Evolutionary conservation across 441 rosid genomes (phyloP), one percentile per base, ranked within the genome.

Genomic region (Pelargonium cotyledonis): DNA sequence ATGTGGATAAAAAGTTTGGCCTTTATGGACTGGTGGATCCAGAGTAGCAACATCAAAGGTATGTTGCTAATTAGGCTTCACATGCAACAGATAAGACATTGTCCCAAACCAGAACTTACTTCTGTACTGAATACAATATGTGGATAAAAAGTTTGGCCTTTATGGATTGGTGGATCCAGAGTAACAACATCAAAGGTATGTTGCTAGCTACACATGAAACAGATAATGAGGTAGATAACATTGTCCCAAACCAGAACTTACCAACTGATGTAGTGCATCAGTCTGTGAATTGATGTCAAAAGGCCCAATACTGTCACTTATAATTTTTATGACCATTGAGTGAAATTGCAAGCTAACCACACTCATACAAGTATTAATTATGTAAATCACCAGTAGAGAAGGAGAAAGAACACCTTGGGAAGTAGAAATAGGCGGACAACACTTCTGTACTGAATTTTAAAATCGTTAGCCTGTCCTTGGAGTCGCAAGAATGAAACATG

Each of bases 371-470:
- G 19, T 15, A 12, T 18, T 11, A 53, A n/a, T 53, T 19, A 19
- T 5, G 6, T 53, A 0, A 53, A 15, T 10, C 19, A 53, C 23
- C n/a, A 21, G 23, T 21, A 21, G 23, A 21, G 1, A 21, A 15
- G 6, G 21, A 38, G 19, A 10, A 58, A 51, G 65, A 41, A 44
- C 66, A 93, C 97, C 97, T 91, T 91, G 12, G 99, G 99, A 66
- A 95, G 99, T 72, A 95, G 82, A 82, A 95, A 95, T 68, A 95
- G 78, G 46, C 97, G 96, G 71, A 91, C 96, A 75, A 91, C 96
- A 67, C 97, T 95, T 80, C 97, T 95, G 77, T 91, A 95, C 82
- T 95, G 97, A 77, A 95, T 91, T 83, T 91, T 95, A 80, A 95
- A 95, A 81, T 91, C 97, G 75, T 95, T 95, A 60, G 97, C 99